These are phyloP conservation scores for Geotrichum carabidarum DNA, from an alignment of 1,139 yeast genomes.

Conservation along the genomic window DNA sequence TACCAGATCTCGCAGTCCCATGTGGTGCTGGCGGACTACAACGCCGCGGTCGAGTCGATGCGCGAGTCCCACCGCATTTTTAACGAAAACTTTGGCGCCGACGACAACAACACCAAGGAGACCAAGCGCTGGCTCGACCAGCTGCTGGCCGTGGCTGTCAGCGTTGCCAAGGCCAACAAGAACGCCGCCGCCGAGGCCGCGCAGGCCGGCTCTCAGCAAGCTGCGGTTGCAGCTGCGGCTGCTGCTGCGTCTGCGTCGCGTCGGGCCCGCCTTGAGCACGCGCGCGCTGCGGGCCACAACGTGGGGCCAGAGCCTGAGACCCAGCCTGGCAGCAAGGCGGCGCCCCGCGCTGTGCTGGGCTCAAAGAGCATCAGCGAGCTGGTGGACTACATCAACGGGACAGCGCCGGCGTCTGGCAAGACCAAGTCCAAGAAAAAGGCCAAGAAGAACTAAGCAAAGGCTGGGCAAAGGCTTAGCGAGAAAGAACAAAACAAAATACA, in stretches of 20 bases:
- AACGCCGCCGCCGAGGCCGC: conserved; percentile 16
- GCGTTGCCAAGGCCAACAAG: conserved; percentile 27
- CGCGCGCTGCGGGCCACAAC: conserved; percentile 11
- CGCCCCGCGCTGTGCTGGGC: conserved; percentile 22
- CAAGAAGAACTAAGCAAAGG: conserved; percentile 7
- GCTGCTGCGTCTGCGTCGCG: conserved; percentile 9
- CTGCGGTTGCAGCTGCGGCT: conserved; percentile 20
- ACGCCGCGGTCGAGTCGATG: conserved; percentile 53
- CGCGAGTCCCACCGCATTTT: conserved; percentile 51
- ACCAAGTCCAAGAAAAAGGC: conserved; percentile 19
- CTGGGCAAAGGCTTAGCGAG: background rate
- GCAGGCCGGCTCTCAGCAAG: conserved; percentile 7
- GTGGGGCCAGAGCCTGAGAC: conserved; percentile 7
- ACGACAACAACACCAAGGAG: conserved; percentile 58
- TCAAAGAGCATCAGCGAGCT: conserved; percentile 35
- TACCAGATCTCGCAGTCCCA: conserved; percentile 66
- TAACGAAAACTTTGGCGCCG: conserved; percentile 55
- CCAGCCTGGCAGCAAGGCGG: background rate
- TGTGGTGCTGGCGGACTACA: conserved; percentile 49
- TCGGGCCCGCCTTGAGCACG: conserved; percentile 20
- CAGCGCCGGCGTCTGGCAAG: conserved; percentile 17
- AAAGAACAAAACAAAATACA: conserved; percentile 5
- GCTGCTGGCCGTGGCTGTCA: conserved; percentile 38
- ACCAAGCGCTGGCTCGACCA: conserved; percentile 58
- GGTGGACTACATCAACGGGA: conserved; percentile 36